phyloP scores from a whole-genome alignment of 352 stramenopile species.

The Globisporangium middletonii region DNA sequence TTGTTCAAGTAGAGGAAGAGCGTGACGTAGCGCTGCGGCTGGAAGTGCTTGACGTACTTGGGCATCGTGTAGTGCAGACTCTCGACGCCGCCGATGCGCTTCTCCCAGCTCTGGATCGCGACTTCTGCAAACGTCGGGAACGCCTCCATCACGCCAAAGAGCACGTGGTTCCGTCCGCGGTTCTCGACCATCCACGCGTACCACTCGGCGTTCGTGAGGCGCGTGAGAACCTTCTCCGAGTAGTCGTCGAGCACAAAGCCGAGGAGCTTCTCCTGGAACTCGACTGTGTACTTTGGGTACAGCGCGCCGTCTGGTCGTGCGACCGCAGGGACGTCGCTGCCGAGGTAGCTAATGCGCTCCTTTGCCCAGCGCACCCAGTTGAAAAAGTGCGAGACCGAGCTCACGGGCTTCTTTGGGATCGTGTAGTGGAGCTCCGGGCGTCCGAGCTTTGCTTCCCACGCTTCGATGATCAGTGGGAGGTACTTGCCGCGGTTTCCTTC shows the following conservation, averaged over 20 bases:
- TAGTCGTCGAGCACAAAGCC: constrained; percentile 67
- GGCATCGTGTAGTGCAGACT: constrained; percentile 56
- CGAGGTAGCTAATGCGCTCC: constrained; percentile 62
- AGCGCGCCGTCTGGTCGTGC: constrained; percentile 39
- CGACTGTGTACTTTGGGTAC: constrained; percentile 63
- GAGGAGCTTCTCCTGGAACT: constrained; percentile 56
- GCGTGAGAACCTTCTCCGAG: constrained; percentile 38
- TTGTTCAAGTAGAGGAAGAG: constrained; percentile 97
- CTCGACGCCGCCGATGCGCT: constrained; percentile 21
- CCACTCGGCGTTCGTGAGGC: constrained; percentile 62
- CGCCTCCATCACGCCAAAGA: constrained; percentile 55
- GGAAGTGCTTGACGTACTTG: constrained; percentile 63
- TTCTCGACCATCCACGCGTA: constrained; percentile 71
- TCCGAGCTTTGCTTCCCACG: constrained; percentile 58
- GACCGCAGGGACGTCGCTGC: constrained; percentile 33
- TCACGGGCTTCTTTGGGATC: constrained; percentile 54
- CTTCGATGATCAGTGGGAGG: constrained; percentile 41
- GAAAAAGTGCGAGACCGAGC: constrained; percentile 66
- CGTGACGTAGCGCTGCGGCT: constrained; percentile 94
- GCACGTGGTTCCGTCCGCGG: constrained; percentile 48
- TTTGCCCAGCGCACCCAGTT: constrained; percentile 80
- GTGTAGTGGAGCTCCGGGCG: constrained; percentile 52
- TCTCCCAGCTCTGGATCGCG: constrained; percentile 67
- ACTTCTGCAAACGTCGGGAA: constrained; percentile 58
- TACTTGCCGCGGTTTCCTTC: constrained; percentile 46